Evolutionary conservation across 2,329 filamentous ascomycete genomes (phyloP).

Genomic region (Apiospora kogelbergensis): DNA sequence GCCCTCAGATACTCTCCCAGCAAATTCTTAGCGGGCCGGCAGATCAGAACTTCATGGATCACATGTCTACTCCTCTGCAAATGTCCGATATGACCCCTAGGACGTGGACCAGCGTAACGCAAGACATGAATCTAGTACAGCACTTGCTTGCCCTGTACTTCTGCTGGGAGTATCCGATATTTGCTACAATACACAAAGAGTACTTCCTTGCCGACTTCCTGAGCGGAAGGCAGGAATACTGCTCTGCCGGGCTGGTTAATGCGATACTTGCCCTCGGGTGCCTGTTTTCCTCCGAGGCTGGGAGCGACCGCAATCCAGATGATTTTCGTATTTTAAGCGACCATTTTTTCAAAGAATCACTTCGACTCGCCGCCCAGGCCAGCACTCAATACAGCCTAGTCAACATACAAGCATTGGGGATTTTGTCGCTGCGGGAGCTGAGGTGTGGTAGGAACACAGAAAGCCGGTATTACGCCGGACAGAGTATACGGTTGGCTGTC

Average conservation of each 20-base stretch:
- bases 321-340: slow-evolving; percentile 45
- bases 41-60: slow-evolving; percentile 44
- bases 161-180: slow-evolving; percentile 75
- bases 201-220: slow-evolving; percentile 68
- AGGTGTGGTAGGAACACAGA: slow-evolving; percentile 71
- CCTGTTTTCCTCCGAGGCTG: slow-evolving; percentile 7
- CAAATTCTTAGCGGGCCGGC: too few relatives aligned
- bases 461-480: slow-evolving; percentile 71
- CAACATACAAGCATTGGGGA: slow-evolving; percentile 73
- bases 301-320: too few relatives aligned
- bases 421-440: slow-evolving; percentile 74
- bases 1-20: too few relatives aligned
- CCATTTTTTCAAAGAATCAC: slow-evolving; percentile 71
- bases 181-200: slow-evolving; percentile 70
- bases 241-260: slow-evolving; percentile 67
- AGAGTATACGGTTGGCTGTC: slow-evolving; percentile 70
- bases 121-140: too few relatives aligned
- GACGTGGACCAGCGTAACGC: slow-evolving; percentile 52
- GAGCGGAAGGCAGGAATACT: slow-evolving; percentile 62
- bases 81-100: slow-evolving; percentile 35
- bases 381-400: slow-evolving; percentile 62
- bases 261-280: slow-evolving; percentile 66
- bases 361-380: slow-evolving; percentile 58
- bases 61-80: slow-evolving; percentile 47
- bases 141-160: slow-evolving; percentile 57